Conservation (phyloP, 345 rosid genomes). For the Brassica incana region DNA sequence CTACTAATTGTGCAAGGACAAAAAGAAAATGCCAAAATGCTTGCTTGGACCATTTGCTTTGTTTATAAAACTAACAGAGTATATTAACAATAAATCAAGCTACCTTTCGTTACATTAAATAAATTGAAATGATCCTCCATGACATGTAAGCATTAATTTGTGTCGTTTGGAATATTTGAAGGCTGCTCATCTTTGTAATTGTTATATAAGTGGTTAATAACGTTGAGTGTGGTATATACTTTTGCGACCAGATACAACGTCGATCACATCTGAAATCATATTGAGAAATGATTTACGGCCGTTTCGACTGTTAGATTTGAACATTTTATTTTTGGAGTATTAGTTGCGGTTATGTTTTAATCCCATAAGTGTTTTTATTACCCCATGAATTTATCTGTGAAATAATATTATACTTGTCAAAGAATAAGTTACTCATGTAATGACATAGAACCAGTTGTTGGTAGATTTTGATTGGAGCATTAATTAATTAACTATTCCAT, state of each 20-base stretch:
- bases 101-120: neutral
- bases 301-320: no score
- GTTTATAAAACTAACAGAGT: neutral
- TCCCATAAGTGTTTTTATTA: neutral
- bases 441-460: neutral
- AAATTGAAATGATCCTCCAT: constrained; percentile 8
- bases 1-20: constrained; percentile 24
- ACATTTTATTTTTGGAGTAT: no score
- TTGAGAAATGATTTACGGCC: no score
- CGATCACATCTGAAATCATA: no score
- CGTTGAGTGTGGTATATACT: neutral
- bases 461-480: constrained; percentile 17
- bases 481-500: neutral
- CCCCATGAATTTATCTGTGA: neutral
- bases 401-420: no score
- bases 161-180: constrained; percentile 8
- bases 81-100: neutral
- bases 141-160: neutral
- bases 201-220: constrained; percentile 3
- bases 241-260: neutral
- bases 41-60: constrained; percentile 25
- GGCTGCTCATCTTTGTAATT: constrained; percentile 18
- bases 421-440: neutral
- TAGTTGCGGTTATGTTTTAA: neutral
- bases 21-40: constrained; percentile 40